Conservation (phyloP, 2,329 filamentous ascomycete genomes). For the Talaromyces sp. region DNA sequence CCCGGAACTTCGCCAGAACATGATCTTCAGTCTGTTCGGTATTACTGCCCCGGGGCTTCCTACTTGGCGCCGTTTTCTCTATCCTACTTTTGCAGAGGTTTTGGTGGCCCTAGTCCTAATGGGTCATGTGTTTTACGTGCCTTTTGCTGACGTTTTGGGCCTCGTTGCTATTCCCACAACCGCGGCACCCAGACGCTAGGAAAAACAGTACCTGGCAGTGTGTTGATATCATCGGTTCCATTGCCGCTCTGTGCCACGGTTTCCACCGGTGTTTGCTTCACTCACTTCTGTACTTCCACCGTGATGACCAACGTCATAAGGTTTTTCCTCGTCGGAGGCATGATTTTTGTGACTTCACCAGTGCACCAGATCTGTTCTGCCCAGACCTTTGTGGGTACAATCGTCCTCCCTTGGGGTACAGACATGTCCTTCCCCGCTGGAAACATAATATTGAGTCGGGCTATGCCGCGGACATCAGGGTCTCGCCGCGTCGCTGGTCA, state of each 20-base stretch:
- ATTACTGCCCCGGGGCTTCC: background rate
- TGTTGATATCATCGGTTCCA: constrained; percentile 37
- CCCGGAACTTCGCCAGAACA: background rate
- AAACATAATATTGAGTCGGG: too few species aligned
- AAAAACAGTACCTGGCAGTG: background rate
- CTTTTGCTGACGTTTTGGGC: background rate
- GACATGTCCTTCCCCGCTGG: too few species aligned
- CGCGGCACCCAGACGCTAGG: background rate
- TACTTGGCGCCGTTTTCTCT: background rate
- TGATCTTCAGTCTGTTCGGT: background rate
- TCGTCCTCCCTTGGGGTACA: too few species aligned
- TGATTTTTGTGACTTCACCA: too few species aligned
- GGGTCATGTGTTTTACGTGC: background rate
- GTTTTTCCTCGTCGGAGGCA: too few species aligned
- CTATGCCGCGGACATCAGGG: too few species aligned
- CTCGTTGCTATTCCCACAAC: constrained; percentile 6
- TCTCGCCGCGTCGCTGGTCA: too few species aligned
- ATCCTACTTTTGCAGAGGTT: background rate
- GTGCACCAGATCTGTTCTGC: too few species aligned
- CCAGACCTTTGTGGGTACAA: too few species aligned
- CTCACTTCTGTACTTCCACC: too few species aligned
- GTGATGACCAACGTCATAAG: too few species aligned
- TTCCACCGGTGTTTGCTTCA: too few species aligned
- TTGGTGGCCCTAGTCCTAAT: background rate
- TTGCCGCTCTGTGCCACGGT: constrained; percentile 22